Conservation (phyloP, 495 filamentous ascomycete genomes). For the Emericellopsis terricola region DNA sequence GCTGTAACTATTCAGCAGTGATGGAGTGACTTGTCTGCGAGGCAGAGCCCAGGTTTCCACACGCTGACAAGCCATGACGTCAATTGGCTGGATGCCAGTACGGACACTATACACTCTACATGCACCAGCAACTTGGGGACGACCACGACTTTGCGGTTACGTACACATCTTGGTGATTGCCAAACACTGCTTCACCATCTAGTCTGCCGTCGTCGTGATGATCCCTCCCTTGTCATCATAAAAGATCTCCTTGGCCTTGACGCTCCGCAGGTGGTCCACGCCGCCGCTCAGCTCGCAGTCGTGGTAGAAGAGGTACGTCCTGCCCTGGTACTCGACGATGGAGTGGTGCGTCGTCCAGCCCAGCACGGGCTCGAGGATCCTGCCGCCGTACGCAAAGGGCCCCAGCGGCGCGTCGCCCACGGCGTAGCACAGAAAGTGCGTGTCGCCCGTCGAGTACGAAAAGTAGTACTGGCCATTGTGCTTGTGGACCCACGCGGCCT, state of each 20-base stretch:
- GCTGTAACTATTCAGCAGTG: no score
- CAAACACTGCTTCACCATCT: no score
- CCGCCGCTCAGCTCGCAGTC: slow-evolving; percentile 45
- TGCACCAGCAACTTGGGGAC: no score
- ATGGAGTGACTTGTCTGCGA: no score
- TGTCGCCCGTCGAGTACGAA: slow-evolving; percentile 55
- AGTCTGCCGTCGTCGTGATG: slow-evolving; percentile 15
- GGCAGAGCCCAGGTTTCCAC: no score
- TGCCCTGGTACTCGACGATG: slow-evolving; percentile 50
- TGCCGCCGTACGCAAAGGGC: slow-evolving; percentile 50
- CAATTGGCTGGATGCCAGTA: no score
- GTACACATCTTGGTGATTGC: no score
- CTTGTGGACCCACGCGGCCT: slow-evolving; percentile 59
- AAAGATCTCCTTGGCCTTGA: slow-evolving; percentile 55
- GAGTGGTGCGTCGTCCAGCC: slow-evolving; percentile 71
- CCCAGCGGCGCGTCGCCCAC: slow-evolving; percentile 40
- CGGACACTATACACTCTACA: no score
- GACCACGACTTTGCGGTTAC: no score
- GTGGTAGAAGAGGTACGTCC: slow-evolving; percentile 60
- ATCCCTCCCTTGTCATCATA: slow-evolving; percentile 49
- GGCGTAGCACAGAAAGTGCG: slow-evolving; percentile 52
- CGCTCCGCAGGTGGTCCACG: slow-evolving; percentile 45
- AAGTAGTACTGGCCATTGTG: slow-evolving; percentile 53
- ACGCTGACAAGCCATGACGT: no score
- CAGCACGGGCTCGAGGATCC: slow-evolving; percentile 54